A percentile compares a stretch with the other conserved stretches of the same genome.
Evolutionary conservation across 2,329 filamentous ascomycete genomes (phyloP).

Genomic region (Verticillium tricorpus): DNA sequence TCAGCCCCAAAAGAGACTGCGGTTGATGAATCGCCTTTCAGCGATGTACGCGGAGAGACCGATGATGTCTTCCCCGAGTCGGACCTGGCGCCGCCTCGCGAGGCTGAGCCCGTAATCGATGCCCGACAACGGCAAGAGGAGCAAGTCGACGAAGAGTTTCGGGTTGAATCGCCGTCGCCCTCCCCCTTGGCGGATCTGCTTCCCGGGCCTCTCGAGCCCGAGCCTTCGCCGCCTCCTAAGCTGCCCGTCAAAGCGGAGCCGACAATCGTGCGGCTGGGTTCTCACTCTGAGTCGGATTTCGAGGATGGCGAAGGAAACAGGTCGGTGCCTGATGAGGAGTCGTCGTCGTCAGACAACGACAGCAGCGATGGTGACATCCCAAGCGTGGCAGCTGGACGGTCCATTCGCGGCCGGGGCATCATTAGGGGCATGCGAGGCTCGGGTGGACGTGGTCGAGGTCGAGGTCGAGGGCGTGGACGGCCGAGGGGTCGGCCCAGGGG

Average conservation of each 20-base stretch:
- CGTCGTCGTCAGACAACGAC: slow-evolving; percentile 6
- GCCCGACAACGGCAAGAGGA: not conserved
- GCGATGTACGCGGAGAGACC: not conserved
- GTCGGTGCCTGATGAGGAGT: slow-evolving; percentile 1
- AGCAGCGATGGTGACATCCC: slow-evolving; percentile 5
- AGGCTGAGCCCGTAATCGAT: not conserved
- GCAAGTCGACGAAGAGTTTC: slow-evolving; percentile 3
- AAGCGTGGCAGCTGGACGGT: not conserved
- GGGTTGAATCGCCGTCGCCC: not conserved
- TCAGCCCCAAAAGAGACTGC: not conserved
- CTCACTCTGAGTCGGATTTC: slow-evolving; percentile 9
- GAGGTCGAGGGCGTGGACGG: slow-evolving; percentile 1
- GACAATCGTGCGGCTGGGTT: slow-evolving; percentile 11
- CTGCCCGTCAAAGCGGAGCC: slow-evolving; percentile 1
- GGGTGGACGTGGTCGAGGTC: slow-evolving; percentile 5
- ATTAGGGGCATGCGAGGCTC: slow-evolving; percentile 3
- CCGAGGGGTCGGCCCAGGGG: slow-evolving; percentile 1
- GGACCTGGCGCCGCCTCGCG: slow-evolving; percentile 5
- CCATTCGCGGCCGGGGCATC: slow-evolving; percentile 3
- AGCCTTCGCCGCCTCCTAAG: not conserved
- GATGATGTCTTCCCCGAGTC: not conserved
- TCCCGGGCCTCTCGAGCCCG: slow-evolving; percentile 1
- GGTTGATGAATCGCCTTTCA: not conserved
- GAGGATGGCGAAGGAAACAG: not conserved
- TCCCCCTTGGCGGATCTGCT: slow-evolving; percentile 4